These are phyloP conservation scores for Ramichloridium luteum DNA, from an alignment of 2,329 filamentous ascomycete genomes.

Conservation along the genomic window DNA sequence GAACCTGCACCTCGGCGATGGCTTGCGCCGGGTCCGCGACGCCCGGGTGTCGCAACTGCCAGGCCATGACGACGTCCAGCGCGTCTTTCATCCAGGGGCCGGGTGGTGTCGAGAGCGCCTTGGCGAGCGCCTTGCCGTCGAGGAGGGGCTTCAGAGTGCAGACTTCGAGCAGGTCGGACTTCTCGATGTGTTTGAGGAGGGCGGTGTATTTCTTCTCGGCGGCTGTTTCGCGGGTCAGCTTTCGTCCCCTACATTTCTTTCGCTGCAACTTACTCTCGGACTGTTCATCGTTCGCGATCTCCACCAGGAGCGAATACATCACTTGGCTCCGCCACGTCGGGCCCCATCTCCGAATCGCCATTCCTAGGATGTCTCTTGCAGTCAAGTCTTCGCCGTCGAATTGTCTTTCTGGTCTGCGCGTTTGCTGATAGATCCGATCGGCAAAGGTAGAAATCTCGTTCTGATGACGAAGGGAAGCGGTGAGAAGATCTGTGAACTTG, in stretches of 20 bases:
- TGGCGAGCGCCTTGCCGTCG: constrained; percentile 62
- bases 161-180: constrained; percentile 40
- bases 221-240: too few relatives aligned
- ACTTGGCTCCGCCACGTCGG: constrained; percentile 60
- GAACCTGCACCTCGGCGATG: constrained; percentile 32
- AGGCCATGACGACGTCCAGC: constrained; percentile 67
- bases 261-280: constrained; percentile 31
- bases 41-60: constrained; percentile 74
- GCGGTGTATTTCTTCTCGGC: constrained; percentile 40
- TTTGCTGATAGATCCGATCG: constrained; percentile 35
- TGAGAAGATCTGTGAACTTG: constrained; percentile 57
- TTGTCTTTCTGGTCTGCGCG: constrained; percentile 33
- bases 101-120: constrained; percentile 53
- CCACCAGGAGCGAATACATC: constrained; percentile 54
- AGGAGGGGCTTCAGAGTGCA: constrained; percentile 41
- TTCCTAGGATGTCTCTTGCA: constrained; percentile 55
- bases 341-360: constrained; percentile 64
- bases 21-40: constrained; percentile 42
- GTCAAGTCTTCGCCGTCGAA: constrained; percentile 31
- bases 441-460: constrained; percentile 53
- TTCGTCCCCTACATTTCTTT: too few relatives aligned
- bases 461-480: constrained; percentile 50
- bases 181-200: constrained; percentile 41
- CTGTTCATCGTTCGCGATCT: constrained; percentile 36
- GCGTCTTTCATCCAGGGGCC: constrained; percentile 78